phyloP scores from a whole-genome alignment of 768 basidiomycete species.

The Leccinum arenicola region DNA sequence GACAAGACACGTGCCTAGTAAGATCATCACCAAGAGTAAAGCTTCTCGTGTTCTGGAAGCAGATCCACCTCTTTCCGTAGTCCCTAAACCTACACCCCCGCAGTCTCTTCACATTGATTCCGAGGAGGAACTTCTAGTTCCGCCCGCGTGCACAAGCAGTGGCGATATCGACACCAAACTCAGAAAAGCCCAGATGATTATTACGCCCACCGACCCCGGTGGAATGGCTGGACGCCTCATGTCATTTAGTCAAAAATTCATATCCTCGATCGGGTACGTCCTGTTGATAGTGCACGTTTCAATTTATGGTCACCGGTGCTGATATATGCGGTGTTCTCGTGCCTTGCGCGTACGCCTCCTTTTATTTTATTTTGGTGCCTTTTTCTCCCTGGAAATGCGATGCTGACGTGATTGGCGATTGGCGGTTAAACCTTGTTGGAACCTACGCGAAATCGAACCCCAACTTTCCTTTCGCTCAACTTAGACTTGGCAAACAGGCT shows the following conservation, averaged over 20 bases:
- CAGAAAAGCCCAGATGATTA: slow-evolving; percentile 10
- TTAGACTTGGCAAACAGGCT: slow-evolving; percentile 30
- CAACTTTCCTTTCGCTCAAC: not conserved
- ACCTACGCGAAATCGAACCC: slow-evolving; percentile 3
- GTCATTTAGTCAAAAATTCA: slow-evolving; percentile 46
- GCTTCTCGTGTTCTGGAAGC: slow-evolving; percentile 14
- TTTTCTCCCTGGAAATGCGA: slow-evolving; percentile 11
- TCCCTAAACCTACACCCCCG: slow-evolving; percentile 9
- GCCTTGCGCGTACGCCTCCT: slow-evolving; percentile 20
- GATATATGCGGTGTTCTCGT: slow-evolving; percentile 24
- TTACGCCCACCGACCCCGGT: slow-evolving; percentile 19
- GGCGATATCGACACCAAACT: slow-evolving; percentile 30
- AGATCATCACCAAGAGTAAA: slow-evolving; percentile 12
- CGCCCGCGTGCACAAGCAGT: slow-evolving; percentile 19
- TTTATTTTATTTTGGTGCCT: slow-evolving; percentile 13
- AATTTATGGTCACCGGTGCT: slow-evolving; percentile 20
- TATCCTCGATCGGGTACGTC: slow-evolving; percentile 45
- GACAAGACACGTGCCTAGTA: slow-evolving; percentile 20
- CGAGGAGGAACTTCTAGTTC: slow-evolving; percentile 13
- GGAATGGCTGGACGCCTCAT: slow-evolving; percentile 49
- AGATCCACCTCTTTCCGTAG: slow-evolving; percentile 8
- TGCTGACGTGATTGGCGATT: slow-evolving; percentile 28
- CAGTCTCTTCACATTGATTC: slow-evolving; percentile 13
- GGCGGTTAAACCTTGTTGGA: slow-evolving; percentile 20
- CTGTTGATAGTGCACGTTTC: slow-evolving; percentile 17